Base-by-base conservation (phyloP, 2,329 filamentous ascomycete species). In the Curvularia eragrostidis region DNA sequence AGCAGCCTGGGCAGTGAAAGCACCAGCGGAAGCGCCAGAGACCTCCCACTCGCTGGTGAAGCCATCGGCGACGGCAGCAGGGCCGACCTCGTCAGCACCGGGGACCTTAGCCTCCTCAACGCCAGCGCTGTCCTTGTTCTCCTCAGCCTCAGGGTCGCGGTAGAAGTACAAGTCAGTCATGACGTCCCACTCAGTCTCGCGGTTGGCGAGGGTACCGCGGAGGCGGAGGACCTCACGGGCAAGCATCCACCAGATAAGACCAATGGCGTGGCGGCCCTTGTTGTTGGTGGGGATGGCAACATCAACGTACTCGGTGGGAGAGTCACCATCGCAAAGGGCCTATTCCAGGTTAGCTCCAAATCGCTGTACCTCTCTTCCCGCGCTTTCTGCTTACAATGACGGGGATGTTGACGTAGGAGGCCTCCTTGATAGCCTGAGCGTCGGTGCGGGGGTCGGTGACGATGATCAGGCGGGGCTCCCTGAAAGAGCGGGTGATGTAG, bases 151-250 rank as follows among this genome's bases (percentile, higher is more conserved):
- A 75, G 96, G 95, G 84, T 99, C 96, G 81, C 96, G 95, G 91
- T 99, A 97, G 90, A 99, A 99, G 92, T 99, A 99, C 77, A 99
- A 85, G 89, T 99, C 95, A 77, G 96, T 92, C 89, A 99, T 98
- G 83, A 96, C 90, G 80, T 99, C 95, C 95, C 95, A 99, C 81
- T 96, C 91, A 64, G 90, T 89, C 84, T 99, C 95, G 81, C 95
- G 93, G 87, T 87, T 92, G 80, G 91, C 90, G 79, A 99, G 92
- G 78, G 93, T 98, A 75, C 96, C 95, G 76, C 95, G 93, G 78
- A 99, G 93, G 80, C 96, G 93, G 82, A 99, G 93, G 80, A 99
- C 94, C 89, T 99, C 95, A 87, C 95, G 95, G 81, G 95, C 94
- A 74, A 99, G 88, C 89, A 99, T 90, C 95, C 95, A 99, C 95